Conservation (phyloP, 306 rosid genomes). For the Ormosia semicastrata region DNA sequence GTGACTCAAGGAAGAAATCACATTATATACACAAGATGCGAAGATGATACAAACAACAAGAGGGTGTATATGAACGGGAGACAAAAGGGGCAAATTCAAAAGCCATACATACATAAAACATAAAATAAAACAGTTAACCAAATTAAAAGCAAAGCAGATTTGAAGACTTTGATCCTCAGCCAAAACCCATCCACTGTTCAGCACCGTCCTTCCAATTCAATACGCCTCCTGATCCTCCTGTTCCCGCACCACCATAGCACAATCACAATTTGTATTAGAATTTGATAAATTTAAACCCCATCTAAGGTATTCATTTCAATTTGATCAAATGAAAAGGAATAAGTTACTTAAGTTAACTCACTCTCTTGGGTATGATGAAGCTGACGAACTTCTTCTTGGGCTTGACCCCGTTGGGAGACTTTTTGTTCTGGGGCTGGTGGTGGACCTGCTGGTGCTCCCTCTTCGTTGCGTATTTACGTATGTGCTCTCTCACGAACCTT, state of each 20-base stretch:
- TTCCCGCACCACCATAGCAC: background rate
- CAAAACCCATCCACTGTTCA: background rate
- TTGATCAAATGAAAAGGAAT: background rate
- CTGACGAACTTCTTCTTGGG: conserved; percentile 55
- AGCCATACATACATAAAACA: background rate
- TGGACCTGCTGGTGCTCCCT: background rate
- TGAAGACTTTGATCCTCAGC: background rate
- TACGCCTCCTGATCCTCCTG: conserved; percentile 54
- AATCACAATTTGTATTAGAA: background rate
- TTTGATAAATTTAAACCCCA: background rate
- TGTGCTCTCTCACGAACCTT: conserved; percentile 63
- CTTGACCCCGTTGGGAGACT: conserved; percentile 36
- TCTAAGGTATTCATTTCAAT: background rate
- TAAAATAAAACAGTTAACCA: background rate
- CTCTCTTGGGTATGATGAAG: conserved; percentile 60
- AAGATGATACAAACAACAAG: background rate
- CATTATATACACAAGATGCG: background rate
- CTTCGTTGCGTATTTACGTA: conserved; percentile 40
- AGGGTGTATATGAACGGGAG: background rate
- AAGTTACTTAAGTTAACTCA: conserved; percentile 9
- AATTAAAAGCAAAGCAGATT: background rate
- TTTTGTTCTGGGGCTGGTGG: background rate
- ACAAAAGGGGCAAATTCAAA: background rate
- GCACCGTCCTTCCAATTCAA: conserved; percentile 17
- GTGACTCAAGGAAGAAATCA: background rate